Conservation (phyloP, 768 basidiomycete genomes). For the Lentinula aciculospora region DNA sequence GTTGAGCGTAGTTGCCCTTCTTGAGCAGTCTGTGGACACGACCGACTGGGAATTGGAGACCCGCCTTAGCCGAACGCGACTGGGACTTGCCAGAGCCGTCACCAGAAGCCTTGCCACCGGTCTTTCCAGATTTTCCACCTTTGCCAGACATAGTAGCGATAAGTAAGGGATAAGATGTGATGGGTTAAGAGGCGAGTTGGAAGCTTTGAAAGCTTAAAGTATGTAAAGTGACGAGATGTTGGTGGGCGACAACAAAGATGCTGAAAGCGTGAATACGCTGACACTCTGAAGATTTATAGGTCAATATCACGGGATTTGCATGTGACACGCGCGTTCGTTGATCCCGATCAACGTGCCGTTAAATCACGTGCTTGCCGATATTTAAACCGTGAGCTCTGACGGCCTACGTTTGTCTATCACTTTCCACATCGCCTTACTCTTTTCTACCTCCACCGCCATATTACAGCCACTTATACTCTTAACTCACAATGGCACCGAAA, state of each 20-base stretch:
- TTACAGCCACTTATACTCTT: conserved; percentile 9
- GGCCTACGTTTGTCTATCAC: background rate
- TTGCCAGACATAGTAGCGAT: conserved; percentile 40
- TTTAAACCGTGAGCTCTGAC: background rate
- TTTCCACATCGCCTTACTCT: conserved; percentile 11
- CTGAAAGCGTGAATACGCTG: conserved; percentile 15
- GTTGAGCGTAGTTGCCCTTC: conserved; percentile 83
- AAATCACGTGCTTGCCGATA: conserved; percentile 39
- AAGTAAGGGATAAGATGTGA: conserved; percentile 9
- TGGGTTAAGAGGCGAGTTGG: conserved; percentile 14
- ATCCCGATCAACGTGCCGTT: conserved; percentile 4
- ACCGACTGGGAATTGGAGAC: conserved; percentile 85
- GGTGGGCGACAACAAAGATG: background rate
- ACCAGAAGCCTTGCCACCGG: conserved; percentile 46
- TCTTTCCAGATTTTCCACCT: conserved; percentile 46
- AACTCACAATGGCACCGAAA: conserved; percentile 54
- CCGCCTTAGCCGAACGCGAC: conserved; percentile 70
- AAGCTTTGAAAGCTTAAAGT: background rate
- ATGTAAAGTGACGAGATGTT: background rate
- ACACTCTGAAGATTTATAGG: conserved; percentile 28
- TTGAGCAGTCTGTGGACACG: conserved; percentile 88
- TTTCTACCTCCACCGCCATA: conserved; percentile 11
- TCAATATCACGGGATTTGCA: conserved; percentile 16
- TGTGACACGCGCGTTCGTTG: conserved; percentile 8
- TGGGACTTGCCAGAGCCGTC: conserved; percentile 43